Evolutionary conservation across 2,329 filamentous ascomycete genomes (phyloP), one percentile per base, ranked within the genome.

Genomic region (Cladosporium colombiae): DNA sequence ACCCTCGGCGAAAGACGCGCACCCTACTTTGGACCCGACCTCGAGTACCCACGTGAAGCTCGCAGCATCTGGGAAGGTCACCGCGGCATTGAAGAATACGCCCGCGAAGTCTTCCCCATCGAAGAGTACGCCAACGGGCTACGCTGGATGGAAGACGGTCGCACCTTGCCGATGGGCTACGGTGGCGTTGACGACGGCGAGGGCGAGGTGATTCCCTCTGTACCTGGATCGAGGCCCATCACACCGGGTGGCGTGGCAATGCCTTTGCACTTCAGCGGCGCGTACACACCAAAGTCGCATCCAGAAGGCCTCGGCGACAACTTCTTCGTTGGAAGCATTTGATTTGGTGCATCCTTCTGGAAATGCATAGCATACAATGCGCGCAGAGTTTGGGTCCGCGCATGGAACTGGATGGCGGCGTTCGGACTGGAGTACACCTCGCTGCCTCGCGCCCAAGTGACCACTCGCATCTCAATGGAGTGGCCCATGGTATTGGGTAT

Each of bases 61-160:
- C 82, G 94, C 68, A 85, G 90, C 71, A 81, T 99, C 27, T 98
- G 95, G 95, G 92, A 96, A 75, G 95, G 93, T 4, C 92, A 92
- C 70, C 85, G 95, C 64, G 91, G 92, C 33, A 85, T 98, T 71
- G 93, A 97, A 76, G 95, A 98, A 78, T 99, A 98, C 77, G 94
- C 94, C 1, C 85, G 91, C 58, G 95, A 98, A 77, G 93, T 96
- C 31, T 98, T 98, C 73, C 92, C 92, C 0, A 85, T 97, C 14
- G 95, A 99, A 78, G 95, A 99, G 80, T 90, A 93, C 72, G 92
- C 93, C 35, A 98, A 98, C 76, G 94, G 94, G 5, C 81, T 95
- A 74, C 92, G 90, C 18, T 99, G 95, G 95, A 98, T 97, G 94
- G 80, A 82, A 68, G 82, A 85, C 14, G 64, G 64, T 1, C 56